Conservation (phyloP, 2,329 filamentous ascomycete genomes). For the Sclerotinia subarctica region DNA sequence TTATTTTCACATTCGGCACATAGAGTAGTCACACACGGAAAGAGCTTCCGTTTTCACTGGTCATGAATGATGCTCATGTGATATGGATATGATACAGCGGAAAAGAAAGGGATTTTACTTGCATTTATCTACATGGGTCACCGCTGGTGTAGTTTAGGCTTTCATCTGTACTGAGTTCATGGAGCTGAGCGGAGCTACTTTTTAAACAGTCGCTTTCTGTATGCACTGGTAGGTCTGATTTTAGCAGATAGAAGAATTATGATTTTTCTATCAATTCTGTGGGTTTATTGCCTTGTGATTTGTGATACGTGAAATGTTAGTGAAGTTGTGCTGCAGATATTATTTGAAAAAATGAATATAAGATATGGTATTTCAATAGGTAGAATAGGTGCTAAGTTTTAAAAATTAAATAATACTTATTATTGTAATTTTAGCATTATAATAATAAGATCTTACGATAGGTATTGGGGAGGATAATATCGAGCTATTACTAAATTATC, state of each 20-base stretch:
- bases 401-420: no score
- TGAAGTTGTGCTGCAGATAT: no score
- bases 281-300: neutral
- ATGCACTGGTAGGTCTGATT: neutral
- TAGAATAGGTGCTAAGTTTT: no score
- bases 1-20: neutral
- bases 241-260: neutral
- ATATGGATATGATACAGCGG: conserved; percentile 1
- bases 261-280: neutral
- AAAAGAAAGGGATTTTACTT: neutral
- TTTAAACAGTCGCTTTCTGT: neutral
- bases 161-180: conserved; percentile 9
- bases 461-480: no score
- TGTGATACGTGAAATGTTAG: neutral
- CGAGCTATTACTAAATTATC: no score
- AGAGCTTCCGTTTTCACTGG: neutral
- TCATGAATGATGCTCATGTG: neutral
- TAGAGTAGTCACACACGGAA: neutral
- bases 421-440: no score
- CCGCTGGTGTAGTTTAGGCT: neutral
- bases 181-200: neutral
- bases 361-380: no score
- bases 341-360: no score
- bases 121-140: neutral
- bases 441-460: no score